Conservation (phyloP, 805 yeast species). For the Lachancea kluyveri region DNA sequence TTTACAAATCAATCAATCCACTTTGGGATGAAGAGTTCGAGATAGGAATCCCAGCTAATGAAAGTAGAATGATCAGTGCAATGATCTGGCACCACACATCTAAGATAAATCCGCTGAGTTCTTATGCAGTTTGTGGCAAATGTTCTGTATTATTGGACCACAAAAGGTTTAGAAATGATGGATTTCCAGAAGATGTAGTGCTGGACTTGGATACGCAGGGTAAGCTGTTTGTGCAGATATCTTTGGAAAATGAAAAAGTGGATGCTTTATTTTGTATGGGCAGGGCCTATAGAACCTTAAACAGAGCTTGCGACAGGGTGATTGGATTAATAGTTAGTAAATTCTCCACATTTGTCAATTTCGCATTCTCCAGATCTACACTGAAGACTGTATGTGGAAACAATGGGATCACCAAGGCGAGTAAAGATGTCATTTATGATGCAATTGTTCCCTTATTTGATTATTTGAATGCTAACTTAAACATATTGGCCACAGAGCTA, state of each 20-base stretch:
- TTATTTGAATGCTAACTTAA: slow-evolving; percentile 62
- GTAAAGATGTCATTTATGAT: slow-evolving; percentile 46
- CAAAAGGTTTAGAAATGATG: slow-evolving; percentile 55
- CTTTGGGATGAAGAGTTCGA: slow-evolving; percentile 89
- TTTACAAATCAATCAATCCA: slow-evolving; percentile 59
- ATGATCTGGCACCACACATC: slow-evolving; percentile 66
- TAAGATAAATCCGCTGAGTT: slow-evolving; percentile 30
- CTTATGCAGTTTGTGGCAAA: slow-evolving; percentile 63
- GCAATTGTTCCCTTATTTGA: slow-evolving; percentile 70
- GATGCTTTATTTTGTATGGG: slow-evolving; percentile 83
- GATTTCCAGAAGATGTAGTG: slow-evolving; percentile 54
- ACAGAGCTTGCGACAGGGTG: slow-evolving; percentile 59
- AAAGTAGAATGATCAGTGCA: slow-evolving; percentile 43
- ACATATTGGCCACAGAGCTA: slow-evolving; percentile 53
- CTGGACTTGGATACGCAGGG: slow-evolving; percentile 53
- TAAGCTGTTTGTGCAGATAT: slow-evolving; percentile 53
- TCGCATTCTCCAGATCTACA: slow-evolving; percentile 50
- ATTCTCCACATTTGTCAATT: slow-evolving; percentile 57
- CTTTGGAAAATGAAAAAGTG: slow-evolving; percentile 71
- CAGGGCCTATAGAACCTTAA: slow-evolving; percentile 58
- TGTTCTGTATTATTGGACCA: slow-evolving; percentile 58
- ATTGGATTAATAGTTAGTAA: slow-evolving; percentile 66
- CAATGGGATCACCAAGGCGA: slow-evolving; percentile 39
- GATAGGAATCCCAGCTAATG: slow-evolving; percentile 33
- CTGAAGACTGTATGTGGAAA: slow-evolving; percentile 50